phyloP scores from a whole-genome alignment of 257 asterid genomes.

The Plectranthus barbatus region DNA sequence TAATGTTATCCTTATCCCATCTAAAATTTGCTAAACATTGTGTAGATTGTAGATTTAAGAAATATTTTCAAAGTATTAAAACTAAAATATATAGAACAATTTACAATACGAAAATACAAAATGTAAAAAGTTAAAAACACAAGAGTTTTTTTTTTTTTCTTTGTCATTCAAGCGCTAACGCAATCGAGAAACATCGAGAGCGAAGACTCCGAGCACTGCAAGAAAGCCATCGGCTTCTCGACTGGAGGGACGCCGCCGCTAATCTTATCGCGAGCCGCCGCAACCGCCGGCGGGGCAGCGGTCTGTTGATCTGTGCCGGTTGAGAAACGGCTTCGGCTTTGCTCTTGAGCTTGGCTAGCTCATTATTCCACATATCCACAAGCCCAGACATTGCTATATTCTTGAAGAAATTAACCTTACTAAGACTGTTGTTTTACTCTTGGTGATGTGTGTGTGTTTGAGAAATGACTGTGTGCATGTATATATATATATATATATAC shows the following conservation, averaged over 20 bases:
- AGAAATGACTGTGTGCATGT: neutral
- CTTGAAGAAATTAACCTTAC: neutral
- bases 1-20: no score
- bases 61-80: no score
- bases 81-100: neutral
- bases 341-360: constrained; percentile 33
- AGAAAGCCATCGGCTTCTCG: constrained; percentile 14
- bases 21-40: no score
- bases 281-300: neutral
- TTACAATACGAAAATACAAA: neutral
- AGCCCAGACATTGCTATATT: constrained; percentile 39
- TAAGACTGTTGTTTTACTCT: neutral
- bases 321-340: constrained; percentile 12
- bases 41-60: no score
- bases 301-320: constrained; percentile 7
- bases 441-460: neutral
- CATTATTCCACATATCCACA: constrained; percentile 45
- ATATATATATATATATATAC: neutral
- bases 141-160: neutral
- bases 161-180: constrained; percentile 25
- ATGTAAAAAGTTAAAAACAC: neutral
- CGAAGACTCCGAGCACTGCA: constrained; percentile 36
- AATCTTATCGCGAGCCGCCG: constrained; percentile 3
- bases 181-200: constrained; percentile 33
- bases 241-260: neutral